Evolutionary conservation across 2,329 filamentous ascomycete species (phyloP), one percentile per base, ranked within the genome.

Genomic region (Xylariales sp.): DNA sequence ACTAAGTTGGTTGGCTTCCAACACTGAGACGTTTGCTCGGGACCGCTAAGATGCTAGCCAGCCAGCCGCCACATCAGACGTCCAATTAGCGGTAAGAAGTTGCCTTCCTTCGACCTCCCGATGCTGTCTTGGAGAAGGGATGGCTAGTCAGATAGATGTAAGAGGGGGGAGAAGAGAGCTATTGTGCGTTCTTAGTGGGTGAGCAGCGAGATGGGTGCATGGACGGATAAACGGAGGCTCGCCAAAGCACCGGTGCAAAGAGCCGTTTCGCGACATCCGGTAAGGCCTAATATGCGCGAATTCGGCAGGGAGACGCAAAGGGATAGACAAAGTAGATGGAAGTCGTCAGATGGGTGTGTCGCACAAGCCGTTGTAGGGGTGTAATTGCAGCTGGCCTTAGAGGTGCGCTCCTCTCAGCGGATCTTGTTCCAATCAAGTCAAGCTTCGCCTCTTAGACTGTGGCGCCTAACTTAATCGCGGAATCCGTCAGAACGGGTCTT

Each of bases 401-500:
- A 35, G 29, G 14, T 42, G 14, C 24, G 14, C 21, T 5, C 32
- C 18, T 16, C 18, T 36, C 37, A 39, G 53, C 48, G 44, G 49
- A 53, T 50, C 44, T 47, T 49, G 49, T 51, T 51, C 53, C 54
- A 54, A 56, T 54, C 51, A 52, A 45, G 52, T 51, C 49, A 50
- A 51, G 49, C 12, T 46, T 48, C 52, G 46, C 50, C 43, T 42
- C 45, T 45, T 46, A 45, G n/a, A n/a, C n/a, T n/a, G n/a, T n/a
- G 15, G 46, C 44, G 37, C 51, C 47, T 50, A 52, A 51, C 46
- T 48, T 53, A 55, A 52, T 45, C 38, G 50, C 45, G 53, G 51
- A 56, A 58, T 54, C 57, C 57, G 52, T 52, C 55, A 57, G 55
- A 47, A 54, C 46, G 51, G 51, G 45, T 38, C 46, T 46, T 46